A percentile compares a stretch with the other conserved stretches of the same genome.
Conservation (phyloP, 345 rosid species). For the Pugionium dolabratum region DNA sequence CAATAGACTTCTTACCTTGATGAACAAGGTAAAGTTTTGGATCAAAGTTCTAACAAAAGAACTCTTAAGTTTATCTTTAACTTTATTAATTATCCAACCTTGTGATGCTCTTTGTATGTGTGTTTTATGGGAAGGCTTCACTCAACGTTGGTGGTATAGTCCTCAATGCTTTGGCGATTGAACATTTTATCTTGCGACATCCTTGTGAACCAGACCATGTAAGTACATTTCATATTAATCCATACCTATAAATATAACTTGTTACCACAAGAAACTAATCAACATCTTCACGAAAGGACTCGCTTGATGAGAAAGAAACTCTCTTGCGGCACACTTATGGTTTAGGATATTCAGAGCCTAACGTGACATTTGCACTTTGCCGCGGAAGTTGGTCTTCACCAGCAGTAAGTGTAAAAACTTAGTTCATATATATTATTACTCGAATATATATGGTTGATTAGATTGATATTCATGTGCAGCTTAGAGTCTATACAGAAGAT, state of each 20-base stretch:
- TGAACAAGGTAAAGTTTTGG: conserved; percentile 67
- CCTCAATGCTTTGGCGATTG: conserved; percentile 77
- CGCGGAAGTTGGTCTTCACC: conserved; percentile 96
- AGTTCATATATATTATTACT: too few species aligned
- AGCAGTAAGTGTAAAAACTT: conserved; percentile 59
- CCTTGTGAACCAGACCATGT: conserved; percentile 65
- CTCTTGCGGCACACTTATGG: conserved; percentile 74
- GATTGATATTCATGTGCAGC: conserved; percentile 45
- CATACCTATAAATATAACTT: background rate
- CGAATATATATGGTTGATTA: too few species aligned
- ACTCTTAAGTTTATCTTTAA: background rate
- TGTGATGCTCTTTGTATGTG: background rate
- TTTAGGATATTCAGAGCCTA: conserved; percentile 86
- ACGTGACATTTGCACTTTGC: conserved; percentile 85
- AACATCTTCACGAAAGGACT: conserved; percentile 46
- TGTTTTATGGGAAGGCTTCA: conserved; percentile 58
- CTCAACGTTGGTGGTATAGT: conserved; percentile 89
- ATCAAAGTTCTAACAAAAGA: background rate
- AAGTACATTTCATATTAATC: conserved; percentile 38
- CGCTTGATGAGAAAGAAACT: conserved; percentile 76
- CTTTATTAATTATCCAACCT: background rate
- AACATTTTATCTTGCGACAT: conserved; percentile 88
- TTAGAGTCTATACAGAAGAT: conserved; percentile 72
- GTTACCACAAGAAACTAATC: conserved; percentile 9
- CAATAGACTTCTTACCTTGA: conserved; percentile 68